Base-by-base conservation (phyloP, 441 rosid species). In the Euphorbia corollata region DNA sequence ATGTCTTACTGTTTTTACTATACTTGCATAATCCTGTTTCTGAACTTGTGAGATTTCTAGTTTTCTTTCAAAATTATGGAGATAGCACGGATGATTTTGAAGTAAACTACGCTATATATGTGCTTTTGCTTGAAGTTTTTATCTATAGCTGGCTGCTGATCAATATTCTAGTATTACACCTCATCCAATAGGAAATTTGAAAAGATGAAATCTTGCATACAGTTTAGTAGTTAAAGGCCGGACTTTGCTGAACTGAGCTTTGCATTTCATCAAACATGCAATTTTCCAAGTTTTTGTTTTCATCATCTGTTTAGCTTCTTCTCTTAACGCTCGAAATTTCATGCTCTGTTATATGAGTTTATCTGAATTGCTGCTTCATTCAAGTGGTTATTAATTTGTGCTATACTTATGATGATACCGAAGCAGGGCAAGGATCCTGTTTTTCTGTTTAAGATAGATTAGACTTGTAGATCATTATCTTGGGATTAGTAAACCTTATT, bases 21-120 rank as follows among this genome's bases (percentile, higher is more conserved):
- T 27, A 27, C 32, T 4, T 27, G 32, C 32, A 27, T 27, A 27
- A 27, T 27, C 32, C 32, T 27, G 32, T 27, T 27, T 27, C 32
- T 27, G 4, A 1, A 27, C 32, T 27, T 27, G 32, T 27, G 4
- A 4, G 32, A 1, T 4, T 27, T 27, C 4, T 27, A 27, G 32
- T 27, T 27, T 27, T 27, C 32, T 27, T 27, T 27, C 32, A n/a
- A n/a, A n/a, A n/a, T n/a, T n/a, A n/a, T n/a, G n/a, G 43, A 36
- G n/a, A 45, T 32, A 77, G 81, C 60, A 82, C 82, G 89, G 82
- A 86, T 87, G 90, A 77, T 59, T 85, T 84, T 58, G 82, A 10
- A 43, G 55, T 84, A 13, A 47, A 47, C 53, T 47, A 47, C 3
- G 0, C 18, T 3, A 19, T 47, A 3, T 47, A 47, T 47, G 53